Evolutionary conservation across 768 basidiomycete species (phyloP).

Genomic region (Daedalea quercina): DNA sequence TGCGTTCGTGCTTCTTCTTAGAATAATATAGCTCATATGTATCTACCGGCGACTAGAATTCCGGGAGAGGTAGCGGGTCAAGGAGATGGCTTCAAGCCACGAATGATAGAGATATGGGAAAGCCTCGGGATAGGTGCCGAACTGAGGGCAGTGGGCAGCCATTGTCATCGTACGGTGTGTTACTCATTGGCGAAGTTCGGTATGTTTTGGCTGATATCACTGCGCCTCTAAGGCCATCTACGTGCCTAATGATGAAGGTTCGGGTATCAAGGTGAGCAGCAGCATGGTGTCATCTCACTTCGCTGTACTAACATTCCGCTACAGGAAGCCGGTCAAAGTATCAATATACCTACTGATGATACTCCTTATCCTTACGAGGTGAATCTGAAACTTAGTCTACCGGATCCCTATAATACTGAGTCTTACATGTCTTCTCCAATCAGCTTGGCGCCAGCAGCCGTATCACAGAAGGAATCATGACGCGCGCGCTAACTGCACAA

Average conservation of each 20-base stretch:
- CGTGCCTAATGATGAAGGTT: conserved; percentile 18
- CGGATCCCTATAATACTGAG: neutral
- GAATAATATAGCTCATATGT: neutral
- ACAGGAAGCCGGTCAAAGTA: neutral
- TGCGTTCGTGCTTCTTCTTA: conserved; percentile 10
- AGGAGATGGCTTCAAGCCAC: conserved; percentile 25
- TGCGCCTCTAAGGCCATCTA: conserved; percentile 24
- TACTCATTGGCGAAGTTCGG: neutral
- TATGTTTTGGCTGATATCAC: conserved; percentile 1
- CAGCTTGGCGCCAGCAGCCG: neutral
- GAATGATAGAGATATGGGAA: conserved; percentile 26
- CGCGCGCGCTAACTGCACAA: conserved; percentile 39
- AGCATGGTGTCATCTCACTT: neutral
- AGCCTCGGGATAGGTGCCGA: no score
- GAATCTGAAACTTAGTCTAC: neutral
- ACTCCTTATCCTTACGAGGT: neutral
- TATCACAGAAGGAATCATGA: neutral
- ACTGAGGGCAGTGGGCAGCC: neutral
- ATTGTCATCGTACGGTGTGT: neutral
- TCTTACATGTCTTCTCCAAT: neutral
- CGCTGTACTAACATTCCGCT: neutral
- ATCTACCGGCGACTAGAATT: conserved; percentile 8
- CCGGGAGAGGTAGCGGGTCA: conserved; percentile 20
- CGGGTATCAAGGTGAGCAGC: conserved; percentile 21
- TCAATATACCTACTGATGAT: neutral